phyloP scores from a whole-genome alignment of 441 rosid species.

The Populus hybrid region DNA sequence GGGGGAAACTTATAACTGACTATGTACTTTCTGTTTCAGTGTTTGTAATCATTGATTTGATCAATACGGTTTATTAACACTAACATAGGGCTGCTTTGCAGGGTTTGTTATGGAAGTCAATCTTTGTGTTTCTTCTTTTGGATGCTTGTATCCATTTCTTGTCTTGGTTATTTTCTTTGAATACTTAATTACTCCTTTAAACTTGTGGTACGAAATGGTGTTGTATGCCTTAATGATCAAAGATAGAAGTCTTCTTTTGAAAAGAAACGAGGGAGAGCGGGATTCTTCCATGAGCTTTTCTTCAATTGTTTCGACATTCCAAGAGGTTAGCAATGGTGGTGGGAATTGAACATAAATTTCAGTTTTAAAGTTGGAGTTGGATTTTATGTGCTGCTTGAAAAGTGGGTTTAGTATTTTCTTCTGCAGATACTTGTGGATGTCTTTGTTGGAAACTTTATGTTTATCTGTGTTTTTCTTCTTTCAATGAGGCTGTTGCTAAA shows the following conservation, averaged over 20 bases:
- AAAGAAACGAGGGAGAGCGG: conserved; percentile 34
- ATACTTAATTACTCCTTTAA: conserved; percentile 2
- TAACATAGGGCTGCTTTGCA: conserved; percentile 32
- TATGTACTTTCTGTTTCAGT: background rate
- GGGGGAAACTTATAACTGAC: background rate
- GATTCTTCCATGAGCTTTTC: conserved; percentile 32
- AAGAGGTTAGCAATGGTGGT: conserved; percentile 34
- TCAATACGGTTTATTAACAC: background rate
- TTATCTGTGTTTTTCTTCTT: conserved; percentile 44
- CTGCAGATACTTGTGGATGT: conserved; percentile 52
- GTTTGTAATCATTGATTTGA: background rate
- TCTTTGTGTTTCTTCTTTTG: conserved; percentile 50
- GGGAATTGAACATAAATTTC: background rate
- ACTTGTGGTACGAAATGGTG: background rate
- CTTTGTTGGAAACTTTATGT: conserved; percentile 49
- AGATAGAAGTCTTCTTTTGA: conserved; percentile 62
- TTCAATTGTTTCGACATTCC: conserved; percentile 31
- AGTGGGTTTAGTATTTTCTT: background rate
- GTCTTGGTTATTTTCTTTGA: conserved; percentile 14
- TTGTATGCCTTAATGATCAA: conserved; percentile 37
- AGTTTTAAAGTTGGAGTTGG: background rate
- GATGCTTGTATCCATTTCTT: conserved; percentile 73
- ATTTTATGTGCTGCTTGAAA: conserved; percentile 5
- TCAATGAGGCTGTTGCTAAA: conserved; percentile 40
- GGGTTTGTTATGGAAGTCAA: conserved; percentile 68